A percentile compares a stretch with the other conserved stretches of the same genome.
Conservation (phyloP, 202 grass and related monocot genomes). For the Zizania palustris region DNA sequence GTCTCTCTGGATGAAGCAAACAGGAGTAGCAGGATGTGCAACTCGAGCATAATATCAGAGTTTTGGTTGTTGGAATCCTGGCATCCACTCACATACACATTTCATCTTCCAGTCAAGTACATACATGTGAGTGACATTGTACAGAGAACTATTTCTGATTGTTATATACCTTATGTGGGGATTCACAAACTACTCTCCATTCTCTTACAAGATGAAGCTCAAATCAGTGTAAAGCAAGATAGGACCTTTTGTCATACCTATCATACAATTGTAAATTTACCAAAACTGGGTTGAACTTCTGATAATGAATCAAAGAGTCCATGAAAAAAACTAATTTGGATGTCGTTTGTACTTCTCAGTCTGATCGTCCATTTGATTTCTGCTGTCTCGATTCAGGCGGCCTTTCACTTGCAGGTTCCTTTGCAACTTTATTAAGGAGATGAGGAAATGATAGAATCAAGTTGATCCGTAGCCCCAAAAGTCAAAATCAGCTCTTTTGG, state of each 20-base stretch:
- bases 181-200: constrained; percentile 23
- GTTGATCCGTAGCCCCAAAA: too few species aligned
- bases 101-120: constrained; percentile 12
- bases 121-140: constrained; percentile 44
- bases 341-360: background rate
- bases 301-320: background rate
- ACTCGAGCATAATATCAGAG: constrained; percentile 31
- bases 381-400: background rate
- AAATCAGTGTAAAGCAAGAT: constrained; percentile 7
- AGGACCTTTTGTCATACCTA: constrained; percentile 33
- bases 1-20: constrained; percentile 98
- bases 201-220: constrained; percentile 23
- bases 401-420: background rate
- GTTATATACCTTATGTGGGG: constrained; percentile 5
- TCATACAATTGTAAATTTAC: constrained; percentile 36
- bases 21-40: constrained; percentile 39
- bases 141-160: constrained; percentile 27
- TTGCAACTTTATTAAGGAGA: background rate
- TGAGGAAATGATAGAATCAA: too few species aligned
- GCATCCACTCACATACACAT: constrained; percentile 1
- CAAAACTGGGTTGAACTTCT: background rate
- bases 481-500: too few species aligned
- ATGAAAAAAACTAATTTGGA: background rate
- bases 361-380: background rate
- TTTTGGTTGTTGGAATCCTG: constrained; percentile 28